Conservation (phyloP, 2,329 filamentous ascomycete genomes). For the Diaporthe ampelina region DNA sequence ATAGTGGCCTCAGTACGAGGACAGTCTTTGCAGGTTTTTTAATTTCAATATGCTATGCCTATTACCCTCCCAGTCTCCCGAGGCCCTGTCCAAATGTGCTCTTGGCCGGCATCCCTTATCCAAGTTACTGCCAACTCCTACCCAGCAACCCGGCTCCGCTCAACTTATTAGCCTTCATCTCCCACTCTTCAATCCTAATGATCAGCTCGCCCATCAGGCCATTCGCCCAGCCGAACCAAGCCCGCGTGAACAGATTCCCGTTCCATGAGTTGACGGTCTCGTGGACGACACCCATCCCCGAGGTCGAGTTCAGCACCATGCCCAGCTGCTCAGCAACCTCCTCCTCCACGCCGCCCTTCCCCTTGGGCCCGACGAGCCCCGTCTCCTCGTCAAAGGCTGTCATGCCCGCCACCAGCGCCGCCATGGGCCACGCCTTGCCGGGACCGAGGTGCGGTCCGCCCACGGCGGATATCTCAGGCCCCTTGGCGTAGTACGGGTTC, state of each 20-base stretch:
- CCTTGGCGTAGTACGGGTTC: slow-evolving; percentile 84
- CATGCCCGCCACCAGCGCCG: slow-evolving; percentile 65
- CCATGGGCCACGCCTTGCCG: slow-evolving; percentile 70
- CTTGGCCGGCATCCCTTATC: rapidly evolving
- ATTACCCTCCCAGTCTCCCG: too few relatives aligned
- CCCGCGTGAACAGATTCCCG: slow-evolving; percentile 56
- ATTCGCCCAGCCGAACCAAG: slow-evolving; percentile 62
- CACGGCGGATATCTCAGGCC: slow-evolving; percentile 77
- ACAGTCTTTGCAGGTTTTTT: too few relatives aligned
- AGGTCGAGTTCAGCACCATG: slow-evolving; percentile 57
- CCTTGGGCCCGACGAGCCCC: slow-evolving; percentile 46
- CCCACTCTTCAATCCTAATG: slow-evolving; percentile 50
- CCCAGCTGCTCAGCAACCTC: slow-evolving; percentile 53
- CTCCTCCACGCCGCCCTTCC: slow-evolving; percentile 45
- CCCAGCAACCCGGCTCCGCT: slow-evolving; percentile 46
- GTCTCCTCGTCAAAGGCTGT: slow-evolving; percentile 55
- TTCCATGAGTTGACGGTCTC: slow-evolving; percentile 62
- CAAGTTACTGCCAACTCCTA: slow-evolving; percentile 49
- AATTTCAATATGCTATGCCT: not conserved
- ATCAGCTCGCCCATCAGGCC: slow-evolving; percentile 59
- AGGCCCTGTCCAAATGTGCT: not conserved
- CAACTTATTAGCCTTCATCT: slow-evolving; percentile 43
- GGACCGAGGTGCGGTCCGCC: slow-evolving; percentile 78
- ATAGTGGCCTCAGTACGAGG: too few relatives aligned
- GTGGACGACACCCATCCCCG: slow-evolving; percentile 61